A percentile compares a stretch with the other conserved stretches of the same genome.
Conservation (phyloP, 1,284 basidiomycete species). For the Fistulinella cinereoalba region DNA sequence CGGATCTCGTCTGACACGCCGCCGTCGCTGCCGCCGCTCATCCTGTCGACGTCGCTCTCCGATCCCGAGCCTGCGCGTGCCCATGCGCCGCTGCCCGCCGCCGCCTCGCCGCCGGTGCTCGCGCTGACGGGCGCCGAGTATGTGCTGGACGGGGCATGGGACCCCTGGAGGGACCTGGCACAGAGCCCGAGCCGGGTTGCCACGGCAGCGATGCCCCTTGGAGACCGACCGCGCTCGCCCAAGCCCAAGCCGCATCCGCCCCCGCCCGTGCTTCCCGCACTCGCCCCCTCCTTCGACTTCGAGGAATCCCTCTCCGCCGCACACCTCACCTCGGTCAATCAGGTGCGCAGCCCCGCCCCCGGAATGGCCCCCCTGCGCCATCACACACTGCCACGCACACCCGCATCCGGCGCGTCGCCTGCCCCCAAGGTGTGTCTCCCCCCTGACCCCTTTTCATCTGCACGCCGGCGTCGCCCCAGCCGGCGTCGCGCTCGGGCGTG, state of each 20-base stretch:
- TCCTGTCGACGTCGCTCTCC: conserved; percentile 27
- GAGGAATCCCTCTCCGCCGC: conserved; percentile 30
- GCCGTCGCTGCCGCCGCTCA: conserved; percentile 38
- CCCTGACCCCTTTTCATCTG: conserved; percentile 25
- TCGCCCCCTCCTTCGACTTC: conserved; percentile 21
- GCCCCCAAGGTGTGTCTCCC: conserved; percentile 20
- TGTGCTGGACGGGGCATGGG: conserved; percentile 18
- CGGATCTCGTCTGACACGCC: conserved; percentile 17
- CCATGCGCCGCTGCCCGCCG: conserved; percentile 7
- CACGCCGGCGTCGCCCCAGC: conserved; percentile 14
- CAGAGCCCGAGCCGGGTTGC: conserved; percentile 19
- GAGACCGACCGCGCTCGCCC: conserved; percentile 14
- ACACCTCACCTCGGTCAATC: conserved; percentile 33
- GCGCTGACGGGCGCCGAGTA: background rate
- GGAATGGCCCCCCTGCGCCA: too few species aligned
- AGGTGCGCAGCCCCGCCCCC: too few species aligned
- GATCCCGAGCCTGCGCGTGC: conserved; percentile 13
- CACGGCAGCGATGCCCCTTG: conserved; percentile 15
- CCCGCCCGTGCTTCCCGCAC: conserved; percentile 28
- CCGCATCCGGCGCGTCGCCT: conserved; percentile 30
- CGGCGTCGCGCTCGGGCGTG: conserved; percentile 13
- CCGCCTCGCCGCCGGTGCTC: conserved; percentile 19
- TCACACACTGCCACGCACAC: too few species aligned
- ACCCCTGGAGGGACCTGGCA: conserved; percentile 30
- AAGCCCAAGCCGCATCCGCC: conserved; percentile 3